Base-by-base conservation (phyloP, 2,329 filamentous ascomycete species). In the Rasamsonia emersonii region DNA sequence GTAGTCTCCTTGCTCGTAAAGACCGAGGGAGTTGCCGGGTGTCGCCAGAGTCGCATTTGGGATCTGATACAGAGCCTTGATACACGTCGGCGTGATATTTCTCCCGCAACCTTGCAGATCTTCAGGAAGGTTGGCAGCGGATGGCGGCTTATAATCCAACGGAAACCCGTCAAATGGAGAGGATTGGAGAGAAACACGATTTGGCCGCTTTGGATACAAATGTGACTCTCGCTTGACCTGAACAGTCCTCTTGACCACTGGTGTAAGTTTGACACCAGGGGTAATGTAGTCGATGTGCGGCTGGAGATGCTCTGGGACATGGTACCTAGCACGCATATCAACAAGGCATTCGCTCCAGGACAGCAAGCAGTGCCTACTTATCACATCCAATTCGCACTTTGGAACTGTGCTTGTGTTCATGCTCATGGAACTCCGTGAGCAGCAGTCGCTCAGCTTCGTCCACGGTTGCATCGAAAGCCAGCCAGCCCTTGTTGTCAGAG, bases 401-500 rank as follows among this genome's bases (percentile, higher is more conserved):
- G 14, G 45, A 47, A 20, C 32, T 45, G 5, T 37, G 11, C 7
- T 32, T 30, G 34, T 53, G 42, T 14, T 50, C 39, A 16, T 44
- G 43, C 26, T 47, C 48, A 24, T 50, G 40, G 36, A 46, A 54
- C 11, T 47, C 37, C 9, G 51, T 41, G 13, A 43, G 37, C 13
- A 53, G 34, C 5, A 54, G 32, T 3, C 34, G 28, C 38, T 54
- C 51, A 10, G 44, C 40, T 30, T 53, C 43, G 9, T 43, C 32
- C 10, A 40, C 40, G 8, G 45, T 41, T 7, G 50, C 51, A 37
- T 53, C 49, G 32, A 54, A 53, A 5, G 47, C 47, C 4, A 54
- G 36, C 51, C 50, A 54, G 11, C 39, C 47, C 33, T 54, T 54
- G 40, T 56, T 56, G 18, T 51, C 44, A 3, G 49, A 46, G 26